Conservation (phyloP, 2,329 filamentous ascomycete genomes). For the Phaeosphaeriaceae sp. region DNA sequence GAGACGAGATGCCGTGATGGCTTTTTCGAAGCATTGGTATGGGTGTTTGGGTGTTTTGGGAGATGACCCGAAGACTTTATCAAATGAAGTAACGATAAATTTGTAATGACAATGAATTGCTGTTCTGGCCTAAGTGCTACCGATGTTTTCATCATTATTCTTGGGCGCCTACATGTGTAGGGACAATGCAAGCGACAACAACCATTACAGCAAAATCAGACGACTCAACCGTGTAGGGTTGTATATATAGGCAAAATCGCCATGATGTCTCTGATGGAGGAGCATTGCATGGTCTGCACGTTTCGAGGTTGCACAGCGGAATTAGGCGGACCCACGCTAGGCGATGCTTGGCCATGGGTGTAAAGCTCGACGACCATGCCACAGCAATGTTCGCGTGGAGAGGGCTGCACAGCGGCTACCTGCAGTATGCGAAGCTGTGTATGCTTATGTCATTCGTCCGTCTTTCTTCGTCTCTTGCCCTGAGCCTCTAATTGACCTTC, state of each 20-base stretch:
- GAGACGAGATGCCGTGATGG: slow-evolving; percentile 6
- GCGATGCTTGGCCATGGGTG: slow-evolving; percentile 24
- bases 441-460: slow-evolving; percentile 12
- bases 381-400: slow-evolving; percentile 29
- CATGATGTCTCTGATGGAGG: neutral
- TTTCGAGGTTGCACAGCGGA: slow-evolving; percentile 15
- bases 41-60: slow-evolving; percentile 26
- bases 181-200: too few relatives aligned
- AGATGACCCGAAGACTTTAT: neutral
- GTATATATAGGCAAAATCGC: neutral
- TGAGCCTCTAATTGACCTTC: slow-evolving; percentile 26
- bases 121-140: too few relatives aligned
- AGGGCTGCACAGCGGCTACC: slow-evolving; percentile 32
- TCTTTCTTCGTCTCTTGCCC: slow-evolving; percentile 10
- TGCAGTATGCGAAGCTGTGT: slow-evolving; percentile 27
- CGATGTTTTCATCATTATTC: too few relatives aligned
- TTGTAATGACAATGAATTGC: too few relatives aligned
- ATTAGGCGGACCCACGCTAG: slow-evolving; percentile 20
- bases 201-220: too few relatives aligned
- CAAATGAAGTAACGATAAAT: too few relatives aligned
- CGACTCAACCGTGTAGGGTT: too few relatives aligned
- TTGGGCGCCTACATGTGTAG: too few relatives aligned
- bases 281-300: neutral
- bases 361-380: slow-evolving; percentile 31
- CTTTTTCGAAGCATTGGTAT: slow-evolving; percentile 12